A percentile compares a stretch with the other conserved stretches of the same genome.
phyloP scores from a whole-genome alignment of 2,329 filamentous ascomycete genomes.

The Penicillium fuscoglaucum region DNA sequence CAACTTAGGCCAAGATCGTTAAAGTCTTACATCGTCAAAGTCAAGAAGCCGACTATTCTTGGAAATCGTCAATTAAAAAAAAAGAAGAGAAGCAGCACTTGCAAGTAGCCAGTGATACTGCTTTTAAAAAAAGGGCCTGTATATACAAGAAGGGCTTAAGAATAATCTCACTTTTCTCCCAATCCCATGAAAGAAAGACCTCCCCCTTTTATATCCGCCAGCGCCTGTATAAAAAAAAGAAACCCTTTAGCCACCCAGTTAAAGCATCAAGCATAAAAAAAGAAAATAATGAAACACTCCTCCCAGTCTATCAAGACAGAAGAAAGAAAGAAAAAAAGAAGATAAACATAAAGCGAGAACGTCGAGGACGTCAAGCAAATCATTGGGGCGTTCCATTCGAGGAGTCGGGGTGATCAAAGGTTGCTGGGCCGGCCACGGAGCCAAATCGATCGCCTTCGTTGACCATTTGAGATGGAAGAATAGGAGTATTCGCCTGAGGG shows the following conservation, averaged over 20 bases:
- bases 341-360: conserved; percentile 1
- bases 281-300: conserved; percentile 15
- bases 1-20: no score
- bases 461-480: conserved; percentile 39
- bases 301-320: conserved; percentile 39
- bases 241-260: conserved; percentile 28
- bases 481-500: conserved; percentile 34
- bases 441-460: conserved; percentile 37
- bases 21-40: no score
- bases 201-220: conserved; percentile 20
- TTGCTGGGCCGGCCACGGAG: conserved; percentile 26
- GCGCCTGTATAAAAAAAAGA: conserved; percentile 21
- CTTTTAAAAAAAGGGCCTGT: conserved; percentile 20
- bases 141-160: conserved; percentile 31
- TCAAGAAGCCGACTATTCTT: not conserved
- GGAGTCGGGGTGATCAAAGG: conserved; percentile 35
- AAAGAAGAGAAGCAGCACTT: conserved; percentile 5
- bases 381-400: conserved; percentile 36
- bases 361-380: conserved; percentile 14
- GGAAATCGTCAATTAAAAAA: conserved; percentile 12
- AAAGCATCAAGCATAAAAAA: conserved; percentile 20
- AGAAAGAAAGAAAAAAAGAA: conserved; percentile 20
- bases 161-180: conserved; percentile 24
- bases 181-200: conserved; percentile 16
- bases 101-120: conserved; percentile 14